Evolutionary conservation across 352 stramenopile genomes (phyloP).

Genomic region (Phytophthora megakarya): DNA sequence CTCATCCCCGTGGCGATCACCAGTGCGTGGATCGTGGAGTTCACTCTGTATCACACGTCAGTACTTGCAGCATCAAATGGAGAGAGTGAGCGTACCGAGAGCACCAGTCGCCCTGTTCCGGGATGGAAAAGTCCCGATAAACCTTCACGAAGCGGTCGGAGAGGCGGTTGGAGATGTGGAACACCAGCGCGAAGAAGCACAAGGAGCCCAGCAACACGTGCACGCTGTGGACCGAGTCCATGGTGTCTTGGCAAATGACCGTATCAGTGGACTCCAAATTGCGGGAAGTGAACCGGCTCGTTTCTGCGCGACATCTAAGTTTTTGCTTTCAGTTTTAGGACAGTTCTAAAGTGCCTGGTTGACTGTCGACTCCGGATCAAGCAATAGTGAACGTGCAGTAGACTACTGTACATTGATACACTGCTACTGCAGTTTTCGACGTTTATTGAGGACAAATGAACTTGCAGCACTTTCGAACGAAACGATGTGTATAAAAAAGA

Average conservation of each 20-base stretch:
- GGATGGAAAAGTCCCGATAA: conserved; percentile 71
- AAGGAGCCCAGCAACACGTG: conserved; percentile 59
- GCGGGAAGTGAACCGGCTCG: conserved; percentile 15
- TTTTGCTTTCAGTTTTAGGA: conserved; percentile 5
- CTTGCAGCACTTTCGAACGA: too few species aligned
- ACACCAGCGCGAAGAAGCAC: conserved; percentile 62
- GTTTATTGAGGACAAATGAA: too few species aligned
- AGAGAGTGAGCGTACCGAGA: conserved; percentile 48
- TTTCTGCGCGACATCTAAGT: conserved; percentile 8
- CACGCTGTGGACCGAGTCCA: conserved; percentile 35
- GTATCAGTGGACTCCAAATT: conserved; percentile 31
- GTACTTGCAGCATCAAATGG: background rate
- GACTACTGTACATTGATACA: too few species aligned
- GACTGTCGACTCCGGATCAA: too few species aligned
- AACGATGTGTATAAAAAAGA: background rate
- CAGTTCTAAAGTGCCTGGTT: background rate
- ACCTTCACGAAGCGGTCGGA: conserved; percentile 61
- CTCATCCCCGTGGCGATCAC: conserved; percentile 68
- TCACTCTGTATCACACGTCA: conserved; percentile 48
- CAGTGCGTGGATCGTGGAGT: conserved; percentile 79
- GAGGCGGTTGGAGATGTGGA: conserved; percentile 52
- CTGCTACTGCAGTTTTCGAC: too few species aligned
- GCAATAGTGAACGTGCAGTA: too few species aligned
- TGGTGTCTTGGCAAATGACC: conserved; percentile 27
- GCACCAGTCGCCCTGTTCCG: conserved; percentile 81